Percentiles rank a stretch among this genome's conserved stretches.
Evolutionary conservation across 495 filamentous ascomycete species (phyloP).

Genomic region (Penicillium argentinense): DNA sequence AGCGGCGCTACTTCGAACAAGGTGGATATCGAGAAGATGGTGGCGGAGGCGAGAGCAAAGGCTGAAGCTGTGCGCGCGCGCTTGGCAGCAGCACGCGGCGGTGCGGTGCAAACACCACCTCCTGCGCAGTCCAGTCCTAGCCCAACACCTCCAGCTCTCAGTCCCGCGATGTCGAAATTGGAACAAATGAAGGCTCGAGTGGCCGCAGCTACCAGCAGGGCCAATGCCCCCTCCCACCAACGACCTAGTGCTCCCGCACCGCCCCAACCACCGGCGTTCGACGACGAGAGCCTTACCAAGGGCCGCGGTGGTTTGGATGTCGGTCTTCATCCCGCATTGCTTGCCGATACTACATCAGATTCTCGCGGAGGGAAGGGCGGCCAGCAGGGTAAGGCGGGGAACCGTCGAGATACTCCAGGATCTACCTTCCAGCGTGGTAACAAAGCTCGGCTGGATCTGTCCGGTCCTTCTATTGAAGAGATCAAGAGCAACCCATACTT

Average conservation of each 20-base stretch:
- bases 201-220: slow-evolving; percentile 68
- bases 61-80: slow-evolving; percentile 60
- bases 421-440: slow-evolving; percentile 34
- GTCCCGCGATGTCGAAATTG: slow-evolving; percentile 49
- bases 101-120: slow-evolving; percentile 30
- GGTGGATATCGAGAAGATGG: slow-evolving; percentile 58
- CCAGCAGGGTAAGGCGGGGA: slow-evolving; percentile 57
- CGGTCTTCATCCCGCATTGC: slow-evolving; percentile 80
- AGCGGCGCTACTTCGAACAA: slow-evolving; percentile 39
- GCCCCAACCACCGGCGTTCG: slow-evolving; percentile 39
- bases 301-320: slow-evolving; percentile 81
- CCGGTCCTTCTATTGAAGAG: slow-evolving; percentile 66
- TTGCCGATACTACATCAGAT: slow-evolving; percentile 69
- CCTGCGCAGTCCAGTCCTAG: slow-evolving; percentile 35
- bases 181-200: slow-evolving; percentile 81
- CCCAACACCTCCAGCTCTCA: slow-evolving; percentile 45
- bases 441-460: slow-evolving; percentile 66
- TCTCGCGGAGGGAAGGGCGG: slow-evolving; percentile 60
- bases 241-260: slow-evolving; percentile 37
- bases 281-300: slow-evolving; percentile 48
- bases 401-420: slow-evolving; percentile 53
- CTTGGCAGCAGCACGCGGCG: slow-evolving; percentile 46
- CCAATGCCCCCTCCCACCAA: slow-evolving; percentile 44
- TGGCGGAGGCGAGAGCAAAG: slow-evolving; percentile 62
- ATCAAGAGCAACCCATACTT: slow-evolving; percentile 81